A percentile compares a stretch with the other conserved stretches of the same genome.
These are phyloP conservation scores for Claviceps capensis DNA, from an alignment of 2,329 filamentous ascomycete species.

Conservation along the genomic window DNA sequence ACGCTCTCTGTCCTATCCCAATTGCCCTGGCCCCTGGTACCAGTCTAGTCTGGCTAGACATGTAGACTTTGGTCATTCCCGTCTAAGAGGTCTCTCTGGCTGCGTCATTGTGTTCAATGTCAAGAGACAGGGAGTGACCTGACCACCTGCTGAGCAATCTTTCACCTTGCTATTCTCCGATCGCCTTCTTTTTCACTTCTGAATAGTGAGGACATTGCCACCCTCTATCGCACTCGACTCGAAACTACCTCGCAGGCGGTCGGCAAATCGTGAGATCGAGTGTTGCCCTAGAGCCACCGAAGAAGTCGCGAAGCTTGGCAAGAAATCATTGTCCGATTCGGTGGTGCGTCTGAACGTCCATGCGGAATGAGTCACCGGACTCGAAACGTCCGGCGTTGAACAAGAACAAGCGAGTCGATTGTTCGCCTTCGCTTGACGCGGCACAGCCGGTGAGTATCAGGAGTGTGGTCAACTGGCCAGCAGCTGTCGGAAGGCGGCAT, in stretches of 20 bases:
- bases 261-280: not conserved
- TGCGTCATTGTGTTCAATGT: not conserved
- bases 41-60: not conserved
- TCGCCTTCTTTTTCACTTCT: not conserved
- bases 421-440: not conserved
- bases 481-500: slow-evolving; percentile 1
- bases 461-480: not conserved
- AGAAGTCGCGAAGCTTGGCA: not conserved
- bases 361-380: not conserved
- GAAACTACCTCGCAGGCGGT: not conserved
- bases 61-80: slow-evolving; percentile 2
- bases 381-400: not conserved
- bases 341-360: not conserved
- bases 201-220: not conserved
- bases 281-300: not conserved
- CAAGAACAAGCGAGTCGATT: not conserved
- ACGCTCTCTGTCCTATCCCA: not conserved
- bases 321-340: not conserved
- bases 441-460: slow-evolving; percentile 1
- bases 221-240: not conserved
- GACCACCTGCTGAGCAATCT: not conserved
- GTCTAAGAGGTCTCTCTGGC: not conserved
- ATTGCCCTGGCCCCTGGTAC: not conserved
- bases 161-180: not conserved
- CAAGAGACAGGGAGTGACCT: not conserved